Evolutionary conservation across 805 yeast species (phyloP).

Genomic region (Candida sanyiensis): DNA sequence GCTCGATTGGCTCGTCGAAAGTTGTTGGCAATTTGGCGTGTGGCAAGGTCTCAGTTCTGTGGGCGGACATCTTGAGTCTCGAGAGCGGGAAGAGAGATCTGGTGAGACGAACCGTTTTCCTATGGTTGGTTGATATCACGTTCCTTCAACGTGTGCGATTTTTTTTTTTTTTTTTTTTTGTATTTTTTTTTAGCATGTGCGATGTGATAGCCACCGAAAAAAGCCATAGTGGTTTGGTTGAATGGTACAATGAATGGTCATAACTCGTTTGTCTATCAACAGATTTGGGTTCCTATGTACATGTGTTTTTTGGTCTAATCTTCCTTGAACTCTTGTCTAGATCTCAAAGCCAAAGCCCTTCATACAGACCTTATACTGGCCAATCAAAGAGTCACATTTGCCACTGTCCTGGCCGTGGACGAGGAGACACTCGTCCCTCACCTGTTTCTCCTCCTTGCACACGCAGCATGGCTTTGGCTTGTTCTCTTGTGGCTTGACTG

Average conservation of each 20-base stretch:
- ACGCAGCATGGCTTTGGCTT: slow-evolving; percentile 97
- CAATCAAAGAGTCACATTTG: slow-evolving; percentile 68
- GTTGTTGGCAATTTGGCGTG: slow-evolving; percentile 35
- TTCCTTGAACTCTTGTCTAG: too few species aligned
- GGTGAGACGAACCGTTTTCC: slow-evolving; percentile 9
- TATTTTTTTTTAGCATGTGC: too few species aligned
- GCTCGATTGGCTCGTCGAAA: slow-evolving; percentile 59
- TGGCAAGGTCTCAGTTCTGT: slow-evolving; percentile 22
- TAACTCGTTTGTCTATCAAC: too few species aligned
- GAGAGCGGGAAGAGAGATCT: slow-evolving; percentile 5
- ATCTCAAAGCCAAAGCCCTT: slow-evolving; percentile 78
- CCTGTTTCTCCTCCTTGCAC: slow-evolving; percentile 75
- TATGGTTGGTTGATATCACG: background rate
- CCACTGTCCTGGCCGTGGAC: slow-evolving; percentile 78
- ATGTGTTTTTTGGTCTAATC: too few species aligned
- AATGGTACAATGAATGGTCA: too few species aligned
- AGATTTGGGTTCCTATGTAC: too few species aligned
- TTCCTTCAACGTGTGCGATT: background rate
- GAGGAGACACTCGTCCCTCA: slow-evolving; percentile 83
- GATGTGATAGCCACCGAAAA: too few species aligned
- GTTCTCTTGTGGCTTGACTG: slow-evolving; percentile 15
- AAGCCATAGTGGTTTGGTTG: too few species aligned
- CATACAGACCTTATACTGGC: slow-evolving; percentile 82
- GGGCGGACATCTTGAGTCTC: slow-evolving; percentile 21
- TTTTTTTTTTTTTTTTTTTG: background rate